A percentile compares a stretch with the other conserved stretches of the same genome.
Conservation (phyloP, 2,329 filamentous ascomycete species). For the Aspergillus sp. region DNA sequence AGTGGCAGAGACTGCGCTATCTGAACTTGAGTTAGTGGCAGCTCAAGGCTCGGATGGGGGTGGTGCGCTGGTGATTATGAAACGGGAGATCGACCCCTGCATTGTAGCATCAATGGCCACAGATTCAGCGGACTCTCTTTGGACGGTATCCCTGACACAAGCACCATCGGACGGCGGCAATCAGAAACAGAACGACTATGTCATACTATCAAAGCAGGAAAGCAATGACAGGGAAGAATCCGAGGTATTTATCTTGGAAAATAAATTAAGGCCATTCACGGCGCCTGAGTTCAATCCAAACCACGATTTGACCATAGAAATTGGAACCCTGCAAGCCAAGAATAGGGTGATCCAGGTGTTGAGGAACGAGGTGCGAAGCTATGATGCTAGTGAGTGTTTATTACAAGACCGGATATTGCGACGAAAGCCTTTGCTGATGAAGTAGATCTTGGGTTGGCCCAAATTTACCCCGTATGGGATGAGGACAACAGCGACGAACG, state of each 20-base stretch:
- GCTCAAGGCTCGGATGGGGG: constrained; percentile 56
- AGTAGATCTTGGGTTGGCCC: constrained; percentile 77
- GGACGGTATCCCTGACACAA: constrained; percentile 65
- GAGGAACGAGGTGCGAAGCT: constrained; percentile 82
- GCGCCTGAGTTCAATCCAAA: constrained; percentile 91
- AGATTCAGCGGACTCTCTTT: constrained; percentile 71
- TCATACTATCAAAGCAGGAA: constrained; percentile 74
- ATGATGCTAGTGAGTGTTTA: constrained; percentile 71
- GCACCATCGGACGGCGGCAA: constrained; percentile 50
- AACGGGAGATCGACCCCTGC: constrained; percentile 72
- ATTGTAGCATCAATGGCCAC: constrained; percentile 70
- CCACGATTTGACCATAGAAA: constrained; percentile 81
- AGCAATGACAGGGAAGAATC: constrained; percentile 71
- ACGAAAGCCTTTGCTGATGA: constrained; percentile 11
- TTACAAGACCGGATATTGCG: background rate
- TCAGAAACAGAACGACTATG: constrained; percentile 63
- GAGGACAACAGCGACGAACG: constrained; percentile 80
- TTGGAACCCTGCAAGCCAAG: constrained; percentile 77
- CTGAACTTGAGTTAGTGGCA: constrained; percentile 52
- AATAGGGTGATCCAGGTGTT: constrained; percentile 84
- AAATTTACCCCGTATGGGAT: constrained; percentile 90
- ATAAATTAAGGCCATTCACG: constrained; percentile 70
- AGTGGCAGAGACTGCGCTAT: constrained; percentile 38
- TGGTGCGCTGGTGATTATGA: constrained; percentile 73
- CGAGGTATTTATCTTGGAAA: constrained; percentile 74